Evolutionary conservation across 305 asterid species (phyloP).

Genomic region (Andrographis paniculata): DNA sequence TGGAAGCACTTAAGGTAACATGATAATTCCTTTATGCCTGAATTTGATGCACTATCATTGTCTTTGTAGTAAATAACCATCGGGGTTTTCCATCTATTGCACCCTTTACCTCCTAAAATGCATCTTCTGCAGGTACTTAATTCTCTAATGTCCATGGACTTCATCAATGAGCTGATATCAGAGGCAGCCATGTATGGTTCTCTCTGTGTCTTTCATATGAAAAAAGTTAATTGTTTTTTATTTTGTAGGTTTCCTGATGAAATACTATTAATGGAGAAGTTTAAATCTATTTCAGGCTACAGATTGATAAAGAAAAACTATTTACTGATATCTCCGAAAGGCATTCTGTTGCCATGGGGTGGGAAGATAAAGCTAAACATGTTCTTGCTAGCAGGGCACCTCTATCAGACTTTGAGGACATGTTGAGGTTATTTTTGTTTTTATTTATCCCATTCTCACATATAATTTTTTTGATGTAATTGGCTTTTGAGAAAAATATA

Average conservation of each 20-base stretch:
- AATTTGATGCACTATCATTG: conserved; percentile 13
- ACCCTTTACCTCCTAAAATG: conserved; percentile 10
- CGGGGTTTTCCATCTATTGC: conserved; percentile 2
- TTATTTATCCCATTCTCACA: conserved; percentile 5
- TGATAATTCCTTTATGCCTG: conserved; percentile 10
- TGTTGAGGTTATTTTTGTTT: conserved; percentile 54
- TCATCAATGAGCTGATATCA: conserved; percentile 43
- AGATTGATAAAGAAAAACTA: conserved; percentile 69
- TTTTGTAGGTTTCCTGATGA: conserved; percentile 11
- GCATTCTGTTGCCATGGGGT: conserved; percentile 36
- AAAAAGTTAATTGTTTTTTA: conserved; percentile 8
- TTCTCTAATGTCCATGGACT: conserved; percentile 54
- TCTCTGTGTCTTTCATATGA: conserved; percentile 17
- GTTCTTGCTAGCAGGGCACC: conserved; percentile 45
- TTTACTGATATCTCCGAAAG: conserved; percentile 51
- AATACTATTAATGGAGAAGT: conserved; percentile 19
- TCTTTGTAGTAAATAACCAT: conserved; percentile 3
- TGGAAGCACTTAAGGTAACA: conserved; percentile 69
- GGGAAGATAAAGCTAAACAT: conserved; percentile 69
- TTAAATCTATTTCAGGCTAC: conserved; percentile 55
- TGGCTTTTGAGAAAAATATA: conserved; percentile 20
- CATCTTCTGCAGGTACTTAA: conserved; percentile 38
- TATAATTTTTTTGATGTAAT: conserved; percentile 16
- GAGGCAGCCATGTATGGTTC: conserved; percentile 66
- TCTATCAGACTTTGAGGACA: conserved; percentile 62